Base-by-base conservation (phyloP, 805 yeast genomes). In the Lachancea thermotolerans region DNA sequence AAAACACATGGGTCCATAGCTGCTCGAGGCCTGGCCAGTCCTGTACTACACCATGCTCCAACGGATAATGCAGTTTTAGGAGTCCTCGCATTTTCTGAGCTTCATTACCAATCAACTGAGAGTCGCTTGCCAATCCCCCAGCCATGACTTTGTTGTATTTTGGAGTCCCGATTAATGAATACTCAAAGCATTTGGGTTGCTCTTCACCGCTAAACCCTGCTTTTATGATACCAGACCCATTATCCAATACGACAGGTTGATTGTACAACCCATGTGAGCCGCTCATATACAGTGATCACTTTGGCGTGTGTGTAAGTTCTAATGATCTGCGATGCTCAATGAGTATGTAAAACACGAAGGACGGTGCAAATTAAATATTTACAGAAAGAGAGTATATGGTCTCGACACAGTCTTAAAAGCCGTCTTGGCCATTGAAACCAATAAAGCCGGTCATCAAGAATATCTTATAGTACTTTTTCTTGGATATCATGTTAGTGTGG, bases 161-260 rank as follows among this genome's bases (percentile, higher is more conserved):
- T 10, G 95, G 91, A 46, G 82, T 69, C 4, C 98, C 98, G 2
- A 87, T 73, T 27, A 82, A 65, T 17, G 87, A 68, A 2, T 89
- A 79, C 27, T 79, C 78, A 53, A 72, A 73, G 37, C 76, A 64
- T 55, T 78, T 75, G 2, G 98, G 98, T 52, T 71, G 75, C 41
- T 87, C 93, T 53, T 85, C 95, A 17, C 97, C 96, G 0, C 96
- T 95, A 64, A 90, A 86, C 1, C 98, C 97, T 1, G 95, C 86
- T 59, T 88, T 85, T 44, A 90, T 70, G 33, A 75, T 73, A 1
- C 95, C 95, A 2, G 95, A 82, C 7, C 98, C 96, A 65, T 81
- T 82, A 60, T 84, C 91, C n/a, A 84, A 66, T 32, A 84, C 88
- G 30, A 84, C 70, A 2, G 90, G 89, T 61, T 84, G 91, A 56